A percentile compares a stretch with the other conserved stretches of the same genome.
Evolutionary conservation across 139 green algal genomes (phyloP).

Genomic region (Trebouxia sp.): DNA sequence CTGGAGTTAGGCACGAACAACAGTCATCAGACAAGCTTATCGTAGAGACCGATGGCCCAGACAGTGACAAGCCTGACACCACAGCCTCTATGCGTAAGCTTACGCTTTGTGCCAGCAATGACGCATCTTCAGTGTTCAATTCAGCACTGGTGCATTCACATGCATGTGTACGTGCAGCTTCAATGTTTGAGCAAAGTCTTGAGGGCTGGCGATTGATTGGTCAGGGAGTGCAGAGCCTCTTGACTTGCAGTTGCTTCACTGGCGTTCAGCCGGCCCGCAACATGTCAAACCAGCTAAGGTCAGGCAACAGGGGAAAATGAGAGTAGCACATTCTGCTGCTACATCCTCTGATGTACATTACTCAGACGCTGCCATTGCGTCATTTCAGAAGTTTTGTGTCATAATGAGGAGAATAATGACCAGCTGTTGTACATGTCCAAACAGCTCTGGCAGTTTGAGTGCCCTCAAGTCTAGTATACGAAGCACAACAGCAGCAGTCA

Average conservation of each 20-base stretch:
- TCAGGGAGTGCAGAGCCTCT: not conserved
- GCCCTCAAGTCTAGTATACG: no score
- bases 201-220: constrained; percentile 15
- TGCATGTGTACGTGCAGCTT: not conserved
- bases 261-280: not conserved
- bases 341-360: not conserved
- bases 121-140: no score
- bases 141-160: not conserved
- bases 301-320: not conserved
- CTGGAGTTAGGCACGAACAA: not conserved
- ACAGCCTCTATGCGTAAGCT: not conserved
- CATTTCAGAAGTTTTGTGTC: not conserved
- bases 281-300: not conserved
- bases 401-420: no score
- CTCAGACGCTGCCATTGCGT: not conserved
- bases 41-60: constrained; percentile 13
- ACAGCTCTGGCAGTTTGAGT: no score
- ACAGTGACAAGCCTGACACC: constrained; percentile 14
- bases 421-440: no score
- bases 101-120: no score
- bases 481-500: no score
- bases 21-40: not conserved
- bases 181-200: constrained; percentile 15
- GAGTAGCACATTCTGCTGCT: not conserved
- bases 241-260: constrained; percentile 13